These are phyloP conservation scores for Tieghemostelium lacteum DNA, from an alignment of 78 protist species.

Conservation along the genomic window DNA sequence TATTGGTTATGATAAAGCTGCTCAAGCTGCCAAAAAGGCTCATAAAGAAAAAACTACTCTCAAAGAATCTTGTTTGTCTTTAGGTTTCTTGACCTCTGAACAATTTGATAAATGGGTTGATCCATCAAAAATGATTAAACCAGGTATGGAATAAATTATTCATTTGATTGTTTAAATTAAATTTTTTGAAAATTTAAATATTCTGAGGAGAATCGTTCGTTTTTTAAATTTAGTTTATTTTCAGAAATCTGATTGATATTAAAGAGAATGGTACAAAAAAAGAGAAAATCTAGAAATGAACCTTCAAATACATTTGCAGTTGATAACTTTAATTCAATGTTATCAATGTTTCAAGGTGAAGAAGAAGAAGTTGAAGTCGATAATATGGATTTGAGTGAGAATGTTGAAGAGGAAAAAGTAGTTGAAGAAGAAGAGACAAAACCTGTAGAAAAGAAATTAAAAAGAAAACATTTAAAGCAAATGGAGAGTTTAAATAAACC, in stretches of 20 bases:
- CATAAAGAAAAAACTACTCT: constrained; percentile 88
- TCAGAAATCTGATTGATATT: too few relatives aligned
- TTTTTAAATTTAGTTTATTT: too few relatives aligned
- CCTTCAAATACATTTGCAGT: not conserved
- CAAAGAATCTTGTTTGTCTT: constrained; percentile 88
- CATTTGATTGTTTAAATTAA: too few relatives aligned
- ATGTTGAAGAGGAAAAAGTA: not conserved
- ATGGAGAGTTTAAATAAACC: not conserved
- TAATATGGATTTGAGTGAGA: not conserved
- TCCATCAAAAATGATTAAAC: constrained; percentile 87
- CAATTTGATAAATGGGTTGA: constrained; percentile 89
- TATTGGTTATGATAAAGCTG: constrained; percentile 97
- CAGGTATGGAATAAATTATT: not conserved
- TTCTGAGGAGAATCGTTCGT: too few relatives aligned
- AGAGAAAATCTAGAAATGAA: not conserved
- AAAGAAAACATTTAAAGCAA: constrained; percentile 6
- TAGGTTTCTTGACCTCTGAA: constrained; percentile 85
- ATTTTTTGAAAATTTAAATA: too few relatives aligned
- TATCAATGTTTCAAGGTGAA: constrained; percentile 36
- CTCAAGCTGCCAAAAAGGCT: constrained; percentile 89
- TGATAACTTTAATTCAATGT: constrained; percentile 55
- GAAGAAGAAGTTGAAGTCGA: not conserved
- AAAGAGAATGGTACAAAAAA: not conserved
- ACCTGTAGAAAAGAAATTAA: constrained; percentile 12
- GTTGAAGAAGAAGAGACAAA: constrained; percentile 5